These are phyloP conservation scores for Ogataea chonburiensis DNA, from an alignment of 805 yeast genomes.

Conservation along the genomic window DNA sequence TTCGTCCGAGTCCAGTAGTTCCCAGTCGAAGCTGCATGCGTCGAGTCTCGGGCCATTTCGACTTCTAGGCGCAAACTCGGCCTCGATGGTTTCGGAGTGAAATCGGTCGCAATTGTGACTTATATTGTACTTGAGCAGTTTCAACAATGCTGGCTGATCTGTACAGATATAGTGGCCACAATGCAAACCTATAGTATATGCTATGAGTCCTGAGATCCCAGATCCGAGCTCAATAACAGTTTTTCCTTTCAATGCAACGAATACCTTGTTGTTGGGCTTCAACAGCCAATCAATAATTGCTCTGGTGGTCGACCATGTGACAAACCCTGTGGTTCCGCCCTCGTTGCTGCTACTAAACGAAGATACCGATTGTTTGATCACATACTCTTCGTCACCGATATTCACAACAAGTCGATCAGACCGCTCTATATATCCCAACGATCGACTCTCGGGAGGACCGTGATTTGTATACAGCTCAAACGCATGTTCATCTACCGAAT, in stretches of 20 bases:
- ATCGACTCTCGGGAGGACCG: constrained; percentile 15
- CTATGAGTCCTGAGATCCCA: constrained; percentile 56
- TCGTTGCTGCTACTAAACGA: constrained; percentile 33
- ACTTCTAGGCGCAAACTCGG: constrained; percentile 3
- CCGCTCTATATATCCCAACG: constrained; percentile 29
- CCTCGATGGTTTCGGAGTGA: constrained; percentile 24
- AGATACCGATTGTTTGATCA: constrained; percentile 36
- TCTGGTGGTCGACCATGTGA: constrained; percentile 56
- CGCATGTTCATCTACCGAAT: constrained; percentile 28
- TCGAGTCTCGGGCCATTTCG: constrained; percentile 34
- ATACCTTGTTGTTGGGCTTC: constrained; percentile 31
- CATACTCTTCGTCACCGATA: constrained; percentile 21
- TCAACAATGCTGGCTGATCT: constrained; percentile 56
- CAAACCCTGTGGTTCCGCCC: constrained; percentile 58
- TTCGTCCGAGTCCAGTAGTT: constrained; percentile 31
- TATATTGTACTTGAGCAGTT: constrained; percentile 48
- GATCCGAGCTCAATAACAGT: constrained; percentile 58
- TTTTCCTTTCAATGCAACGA: constrained; percentile 18
- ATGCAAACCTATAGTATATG: constrained; percentile 38
- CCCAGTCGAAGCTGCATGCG: constrained; percentile 64
- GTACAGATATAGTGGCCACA: constrained; percentile 48
- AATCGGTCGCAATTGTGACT: constrained; percentile 34
- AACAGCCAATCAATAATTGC: constrained; percentile 54
- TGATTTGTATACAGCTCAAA: constrained; percentile 26
- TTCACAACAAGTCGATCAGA: constrained; percentile 17